Percentiles rank a stretch among this genome's conserved stretches.
phyloP scores from a whole-genome alignment of 2,329 filamentous ascomycete species.

The Aspergillus carbonarius region DNA sequence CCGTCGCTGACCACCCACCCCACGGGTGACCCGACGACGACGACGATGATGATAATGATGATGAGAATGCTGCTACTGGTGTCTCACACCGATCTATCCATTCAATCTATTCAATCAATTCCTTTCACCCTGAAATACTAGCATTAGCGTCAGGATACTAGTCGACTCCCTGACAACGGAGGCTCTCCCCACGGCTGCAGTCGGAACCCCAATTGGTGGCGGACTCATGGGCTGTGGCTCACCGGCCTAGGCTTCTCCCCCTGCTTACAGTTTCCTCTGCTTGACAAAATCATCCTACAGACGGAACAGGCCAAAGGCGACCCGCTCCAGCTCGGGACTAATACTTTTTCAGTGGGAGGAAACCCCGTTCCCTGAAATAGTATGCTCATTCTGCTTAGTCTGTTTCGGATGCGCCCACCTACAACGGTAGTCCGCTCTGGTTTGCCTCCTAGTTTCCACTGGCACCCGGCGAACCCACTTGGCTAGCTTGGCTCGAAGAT shows the following conservation, averaged over 20 bases:
- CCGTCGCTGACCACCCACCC: slow-evolving; percentile 1
- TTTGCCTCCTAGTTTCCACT: slow-evolving; percentile 16
- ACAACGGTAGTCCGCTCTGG: slow-evolving; percentile 15
- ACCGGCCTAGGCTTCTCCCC: slow-evolving; percentile 1
- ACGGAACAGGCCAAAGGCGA: slow-evolving; percentile 5
- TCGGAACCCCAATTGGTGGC: not conserved
- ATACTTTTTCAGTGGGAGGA: slow-evolving; percentile 10
- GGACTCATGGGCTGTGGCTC: slow-evolving; percentile 2
- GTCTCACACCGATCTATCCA: not conserved
- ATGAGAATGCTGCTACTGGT: not conserved
- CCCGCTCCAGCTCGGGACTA: slow-evolving; percentile 16
- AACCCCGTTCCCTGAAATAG: slow-evolving; percentile 27
- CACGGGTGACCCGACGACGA: slow-evolving; percentile 3
- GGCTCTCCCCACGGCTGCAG: not conserved
- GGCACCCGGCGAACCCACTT: slow-evolving; percentile 21
- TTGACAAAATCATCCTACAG: not conserved
- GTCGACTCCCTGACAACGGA: slow-evolving; percentile 4
- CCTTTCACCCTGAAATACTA: not conserved
- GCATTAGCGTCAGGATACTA: not conserved
- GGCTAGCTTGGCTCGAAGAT: slow-evolving; percentile 23
- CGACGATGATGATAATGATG: not conserved
- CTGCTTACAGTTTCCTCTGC: not conserved
- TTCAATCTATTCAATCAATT: not conserved
- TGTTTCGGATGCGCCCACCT: slow-evolving; percentile 24
- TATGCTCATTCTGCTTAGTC: slow-evolving; percentile 17